A percentile compares a stretch with the other conserved stretches of the same genome.
Conservation (phyloP, 169 alveolate species). For the Eimeria praecox region DNA sequence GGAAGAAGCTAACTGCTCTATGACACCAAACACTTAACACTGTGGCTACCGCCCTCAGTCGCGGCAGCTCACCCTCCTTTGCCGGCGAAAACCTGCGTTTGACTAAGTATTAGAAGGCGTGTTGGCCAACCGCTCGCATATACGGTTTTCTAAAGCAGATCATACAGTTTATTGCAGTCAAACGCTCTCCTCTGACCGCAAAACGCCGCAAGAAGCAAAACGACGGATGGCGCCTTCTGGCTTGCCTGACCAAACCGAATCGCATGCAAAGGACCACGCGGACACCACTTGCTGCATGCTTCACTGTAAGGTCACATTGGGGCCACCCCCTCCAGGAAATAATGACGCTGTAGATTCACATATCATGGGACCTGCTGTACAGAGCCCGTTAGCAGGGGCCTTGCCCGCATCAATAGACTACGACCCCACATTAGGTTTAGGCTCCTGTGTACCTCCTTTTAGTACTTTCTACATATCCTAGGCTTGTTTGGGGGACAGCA, state of each 20-base stretch:
- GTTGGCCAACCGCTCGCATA: not conserved
- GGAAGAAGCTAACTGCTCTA: not conserved
- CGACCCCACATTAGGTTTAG: not conserved
- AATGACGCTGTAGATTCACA: not conserved
- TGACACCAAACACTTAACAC: not conserved
- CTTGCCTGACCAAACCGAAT: not conserved
- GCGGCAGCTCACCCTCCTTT: not conserved
- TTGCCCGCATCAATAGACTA: not conserved
- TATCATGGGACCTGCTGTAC: slow-evolving; percentile 30
- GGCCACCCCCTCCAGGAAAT: not conserved
- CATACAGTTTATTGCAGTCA: slow-evolving; percentile 30
- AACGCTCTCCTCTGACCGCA: not conserved
- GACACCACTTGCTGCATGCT: not conserved
- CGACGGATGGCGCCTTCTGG: not conserved
- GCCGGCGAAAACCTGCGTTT: not conserved
- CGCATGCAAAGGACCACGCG: not conserved
- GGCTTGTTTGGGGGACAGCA: not conserved
- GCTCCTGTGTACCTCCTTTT: not conserved
- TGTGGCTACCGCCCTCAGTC: not conserved
- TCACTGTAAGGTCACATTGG: not conserved
- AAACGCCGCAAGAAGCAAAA: not conserved
- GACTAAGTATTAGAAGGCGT: not conserved
- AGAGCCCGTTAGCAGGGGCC: slow-evolving; percentile 9
- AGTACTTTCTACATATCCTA: not conserved
- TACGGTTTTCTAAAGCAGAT: slow-evolving; percentile 31